Conservation (phyloP, 768 basidiomycete species). For the Termitomyces sp. region DNA sequence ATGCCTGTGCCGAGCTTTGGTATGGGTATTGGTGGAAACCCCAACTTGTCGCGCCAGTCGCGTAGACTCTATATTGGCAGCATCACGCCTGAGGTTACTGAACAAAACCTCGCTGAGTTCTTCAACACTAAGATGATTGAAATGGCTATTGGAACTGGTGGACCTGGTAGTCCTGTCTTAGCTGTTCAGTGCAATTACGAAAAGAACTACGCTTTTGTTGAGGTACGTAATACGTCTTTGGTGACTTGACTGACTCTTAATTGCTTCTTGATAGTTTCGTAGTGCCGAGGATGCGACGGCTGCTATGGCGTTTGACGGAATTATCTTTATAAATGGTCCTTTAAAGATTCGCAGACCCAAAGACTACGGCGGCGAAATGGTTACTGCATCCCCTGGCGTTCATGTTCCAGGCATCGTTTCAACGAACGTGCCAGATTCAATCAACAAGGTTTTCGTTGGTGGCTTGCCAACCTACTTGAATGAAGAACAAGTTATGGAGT, state of each 20-base stretch:
- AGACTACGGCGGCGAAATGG: conserved; percentile 83
- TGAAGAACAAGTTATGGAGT: conserved; percentile 97
- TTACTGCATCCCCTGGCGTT: conserved; percentile 46
- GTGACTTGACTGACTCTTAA: conserved; percentile 2
- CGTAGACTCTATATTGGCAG: conserved; percentile 96
- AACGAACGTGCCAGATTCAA: conserved; percentile 93
- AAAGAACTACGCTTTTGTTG: conserved; percentile 98
- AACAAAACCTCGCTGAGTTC: conserved; percentile 86
- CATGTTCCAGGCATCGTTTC: conserved; percentile 96
- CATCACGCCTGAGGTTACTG: conserved; percentile 92
- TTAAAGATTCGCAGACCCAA: conserved; percentile 97
- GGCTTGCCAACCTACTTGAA: conserved; percentile 93
- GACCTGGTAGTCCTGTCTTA: conserved; percentile 84
- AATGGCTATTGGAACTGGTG: conserved; percentile 80
- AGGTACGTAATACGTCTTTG: conserved; percentile 47
- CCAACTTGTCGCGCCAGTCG: conserved; percentile 88
- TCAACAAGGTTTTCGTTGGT: conserved; percentile 97
- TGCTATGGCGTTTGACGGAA: conserved; percentile 96
- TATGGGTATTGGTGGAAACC: conserved; percentile 82
- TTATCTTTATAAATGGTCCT: conserved; percentile 92
- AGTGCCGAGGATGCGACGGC: conserved; percentile 94
- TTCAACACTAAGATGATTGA: conserved; percentile 97
- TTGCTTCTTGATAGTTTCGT: conserved; percentile 67
- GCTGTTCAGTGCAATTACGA: conserved; percentile 97
- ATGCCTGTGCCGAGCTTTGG: conserved; percentile 82